Evolutionary conservation across 2,329 filamentous ascomycete genomes (phyloP), one percentile per base, ranked within the genome.

Genomic region (Phyllosticta capitalensis): DNA sequence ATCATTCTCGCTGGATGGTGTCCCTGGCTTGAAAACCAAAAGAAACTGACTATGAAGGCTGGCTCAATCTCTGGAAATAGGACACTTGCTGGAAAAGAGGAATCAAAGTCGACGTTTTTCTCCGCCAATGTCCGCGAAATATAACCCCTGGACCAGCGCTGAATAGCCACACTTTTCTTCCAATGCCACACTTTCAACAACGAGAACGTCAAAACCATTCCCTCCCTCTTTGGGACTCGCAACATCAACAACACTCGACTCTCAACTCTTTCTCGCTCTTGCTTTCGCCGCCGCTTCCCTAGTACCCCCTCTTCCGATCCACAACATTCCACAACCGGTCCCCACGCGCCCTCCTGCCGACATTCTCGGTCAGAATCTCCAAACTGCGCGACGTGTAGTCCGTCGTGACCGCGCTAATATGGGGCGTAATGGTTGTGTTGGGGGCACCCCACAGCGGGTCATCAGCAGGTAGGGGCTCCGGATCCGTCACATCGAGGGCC

Each of bases 401-500:
- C 24, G 69, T 72, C 0, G 81, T 80, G 50, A 75, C 63, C 0
- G 80, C 80, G 71, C 81, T 86, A 3, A 87, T 74, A 76, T 89
- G 86, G 61, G 85, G 85, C 63, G 83, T 87, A 52, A 92, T 81
- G 56, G 87, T 80, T 17, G 87, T 77, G 69, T 91, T 90, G 61
- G 82, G 81, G 14, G 85, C 76, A 24, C 76, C 79, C 88, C 88
- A 92, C 55, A 92, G 73, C 63, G 82, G 80, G 67, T 88, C 83
- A 4, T 86, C 82, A 2, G 78, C 72, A 0, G 88, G 87, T 63
- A 92, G 69, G 0, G 89, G 89, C 70, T 92, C 89, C 0, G 89
- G 89, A 62, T 92, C 88, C 1, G 88, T 88, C 0, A 92, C 89
- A 68, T 92, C 89, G 49, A 92, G 72, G 1, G 88, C 88, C 0